Base-by-base conservation (phyloP, 768 basidiomycete genomes). In the Pholiota molesta region DNA sequence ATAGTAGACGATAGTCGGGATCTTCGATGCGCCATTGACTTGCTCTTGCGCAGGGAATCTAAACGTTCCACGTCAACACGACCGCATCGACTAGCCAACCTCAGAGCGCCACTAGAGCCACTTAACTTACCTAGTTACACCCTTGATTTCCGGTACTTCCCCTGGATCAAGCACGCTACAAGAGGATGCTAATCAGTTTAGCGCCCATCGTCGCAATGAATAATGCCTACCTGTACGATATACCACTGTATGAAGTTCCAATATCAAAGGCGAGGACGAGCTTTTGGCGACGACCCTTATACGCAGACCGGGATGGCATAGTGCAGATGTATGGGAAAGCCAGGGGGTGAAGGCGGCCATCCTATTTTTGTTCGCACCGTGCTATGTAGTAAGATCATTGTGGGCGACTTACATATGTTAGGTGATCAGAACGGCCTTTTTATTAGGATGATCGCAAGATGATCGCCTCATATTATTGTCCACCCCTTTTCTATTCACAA, bases 31-130 rank as follows among this genome's bases (percentile, higher is more conserved):
- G 0, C 81, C 80, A 6, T 75, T 81, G 49, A 77, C 72, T 0
- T 75, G 73, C 28, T 81, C 79, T 51, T 85, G 81, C 0, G 76
- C 80, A 3, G 84, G 84, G 62, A 80, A 86, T 52, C 84, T 85
- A 37, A 14, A 2, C 2, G 33, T 6, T 14, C 35, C 10, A 9
- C 35, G 10, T 37, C 35, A 37, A 37, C 35, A 37, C 13, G 11
- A 16, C 1, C 35, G 35, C 11, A 9, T 0, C 35, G 13, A 37
- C 1, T 37, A 37, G 40, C 31, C 44, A 31, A 47, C 9, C 5
- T 59, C n/a, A n/a, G n/a, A n/a, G n/a, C n/a, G n/a, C n/a, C n/a
- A n/a, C n/a, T n/a, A n/a, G n/a, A n/a, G n/a, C n/a, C n/a, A n/a
- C n/a, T n/a, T n/a, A n/a, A n/a, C 55, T 53, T 56, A 77, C 78